Base-by-base conservation (phyloP, 768 basidiomycete species). In the Russula brevipes region DNA sequence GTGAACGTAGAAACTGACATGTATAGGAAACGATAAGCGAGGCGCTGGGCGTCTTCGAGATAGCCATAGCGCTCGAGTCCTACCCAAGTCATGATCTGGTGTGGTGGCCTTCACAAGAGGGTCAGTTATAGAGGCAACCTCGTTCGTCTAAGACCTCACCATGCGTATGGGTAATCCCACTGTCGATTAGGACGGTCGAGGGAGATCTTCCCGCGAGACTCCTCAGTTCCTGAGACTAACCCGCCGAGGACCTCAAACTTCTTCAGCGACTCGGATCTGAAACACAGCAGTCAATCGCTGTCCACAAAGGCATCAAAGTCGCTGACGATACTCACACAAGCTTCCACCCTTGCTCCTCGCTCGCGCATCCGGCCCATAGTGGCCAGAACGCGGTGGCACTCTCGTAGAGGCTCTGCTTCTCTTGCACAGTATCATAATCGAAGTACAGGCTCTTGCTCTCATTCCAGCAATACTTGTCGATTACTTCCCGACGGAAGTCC, bases 51-150 rank as follows among this genome's bases (percentile, higher is more conserved):
- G 66, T 97, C 94, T 66, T 96, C 91, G 3, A 90, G 78, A 73
- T 94, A 97, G 2, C 96, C 96, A 71, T 99, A 99, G 57, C 96
- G 87, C 69, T 97, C 94, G 30, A 98, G 80, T 46, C 94, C 96
- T 57, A 98, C 94, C 96, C 96, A 99, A 2, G 89, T 79, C 91
- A 98, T 98, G 72, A 98, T 97, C 75, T 98, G 96, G 74, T 98
- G 94, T 54, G 94, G 91, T n/a, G 91, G 91, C 91, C 87, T 86
- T 63, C 36, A 57, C 24, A n/a, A 16, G 61, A 53, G 33, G 33
- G 24, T 8, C 24, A 72, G 45, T 33, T 3, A 74, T 14, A 51
- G 19, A 19, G 36, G 2, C 53, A 59, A 36, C 35, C 19, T 46
- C 46, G 12, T 46, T 4, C 52, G 17, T 19, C 24, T 41, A n/a